A percentile compares a stretch with the other conserved stretches of the same genome.
phyloP scores from a whole-genome alignment of 768 basidiomycete species.

The Zangia roseola region DNA sequence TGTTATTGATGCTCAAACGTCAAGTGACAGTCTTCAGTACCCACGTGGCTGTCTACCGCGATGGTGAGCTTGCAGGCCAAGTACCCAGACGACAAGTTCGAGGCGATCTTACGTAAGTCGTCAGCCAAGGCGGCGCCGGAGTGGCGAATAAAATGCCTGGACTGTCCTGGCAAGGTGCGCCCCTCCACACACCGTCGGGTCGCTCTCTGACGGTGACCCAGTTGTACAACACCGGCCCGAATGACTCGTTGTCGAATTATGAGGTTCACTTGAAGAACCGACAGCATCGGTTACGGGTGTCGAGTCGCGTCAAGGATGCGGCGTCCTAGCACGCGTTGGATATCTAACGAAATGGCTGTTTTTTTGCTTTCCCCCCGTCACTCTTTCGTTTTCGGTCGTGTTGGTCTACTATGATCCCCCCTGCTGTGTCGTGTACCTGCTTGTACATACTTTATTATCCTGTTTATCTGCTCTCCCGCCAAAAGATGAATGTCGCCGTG shows the following conservation, averaged over 20 bases:
- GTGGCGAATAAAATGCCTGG: constrained; percentile 89
- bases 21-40: constrained; percentile 42
- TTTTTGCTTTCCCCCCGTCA: constrained; percentile 1
- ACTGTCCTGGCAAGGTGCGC: constrained; percentile 88
- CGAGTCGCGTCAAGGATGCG: constrained; percentile 42
- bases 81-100: constrained; percentile 83
- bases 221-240: constrained; percentile 90
- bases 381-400: constrained; percentile 2
- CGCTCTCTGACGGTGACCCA: constrained; percentile 25
- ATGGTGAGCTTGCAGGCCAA: constrained; percentile 63
- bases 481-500: neutral
- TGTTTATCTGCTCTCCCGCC: constrained; percentile 29
- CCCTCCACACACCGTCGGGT: neutral
- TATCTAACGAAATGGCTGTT: constrained; percentile 18
- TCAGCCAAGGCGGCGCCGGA: constrained; percentile 59
- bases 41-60: constrained; percentile 70
- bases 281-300: constrained; percentile 73
- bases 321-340: constrained; percentile 18
- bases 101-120: constrained; percentile 65
- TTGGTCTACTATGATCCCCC: constrained; percentile 9
- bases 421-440: constrained; percentile 27
- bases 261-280: constrained; percentile 91
- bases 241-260: constrained; percentile 84
- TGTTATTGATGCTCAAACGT: constrained; percentile 33
- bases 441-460: constrained; percentile 38